Base-by-base conservation (phyloP, 176 grass and related monocot species). In the Areca catechu region DNA sequence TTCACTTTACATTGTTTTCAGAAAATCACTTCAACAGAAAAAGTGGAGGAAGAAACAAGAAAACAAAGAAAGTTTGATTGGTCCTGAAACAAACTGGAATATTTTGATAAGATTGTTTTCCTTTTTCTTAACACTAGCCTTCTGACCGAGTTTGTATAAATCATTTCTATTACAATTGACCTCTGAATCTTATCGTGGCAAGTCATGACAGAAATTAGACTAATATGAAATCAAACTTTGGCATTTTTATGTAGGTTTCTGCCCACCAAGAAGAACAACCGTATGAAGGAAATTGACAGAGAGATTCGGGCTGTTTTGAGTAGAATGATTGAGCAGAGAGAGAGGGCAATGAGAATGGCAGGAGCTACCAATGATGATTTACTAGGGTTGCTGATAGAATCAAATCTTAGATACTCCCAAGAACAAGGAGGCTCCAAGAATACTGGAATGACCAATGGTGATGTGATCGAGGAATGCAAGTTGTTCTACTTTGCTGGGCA, bases 401-500 rank as follows among this genome's bases (percentile, higher is more conserved):
- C 79, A 4, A 95, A 89, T 23, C 61, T 68, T 75, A 74, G 71
- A 25, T 73, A 82, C 27, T 62, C 3, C 4, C 55, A 49, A 23
- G 76, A 53, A 22, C 20, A 85, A 4, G 82, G 89, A 15, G 77
- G 80, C 23, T 48, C 30, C 30, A 34, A 73, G 3, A 56, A 28
- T 24, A 49, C 29, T 21, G 68, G 61, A 25, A 75, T 95, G 62
- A 86, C 69, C 2, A 60, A 64, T 5, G 90, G 83, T 6, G 82
- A 95, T 4, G 64, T 95, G 63, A 89, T 89, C 2, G 75, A 68
- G 15, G 85, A 95, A 62, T 95, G 85, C 78, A 85, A 77, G 73
- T 0, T 89, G 18, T 89, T 95, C 78, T 95, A 95, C 78, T 89
- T 95, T 24, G 89, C 85, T 1, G 89, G 89, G 51, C 71, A 77